Evolutionary conservation across 2,329 filamentous ascomycete genomes (phyloP).

Genomic region (Apiospora saccharicola): DNA sequence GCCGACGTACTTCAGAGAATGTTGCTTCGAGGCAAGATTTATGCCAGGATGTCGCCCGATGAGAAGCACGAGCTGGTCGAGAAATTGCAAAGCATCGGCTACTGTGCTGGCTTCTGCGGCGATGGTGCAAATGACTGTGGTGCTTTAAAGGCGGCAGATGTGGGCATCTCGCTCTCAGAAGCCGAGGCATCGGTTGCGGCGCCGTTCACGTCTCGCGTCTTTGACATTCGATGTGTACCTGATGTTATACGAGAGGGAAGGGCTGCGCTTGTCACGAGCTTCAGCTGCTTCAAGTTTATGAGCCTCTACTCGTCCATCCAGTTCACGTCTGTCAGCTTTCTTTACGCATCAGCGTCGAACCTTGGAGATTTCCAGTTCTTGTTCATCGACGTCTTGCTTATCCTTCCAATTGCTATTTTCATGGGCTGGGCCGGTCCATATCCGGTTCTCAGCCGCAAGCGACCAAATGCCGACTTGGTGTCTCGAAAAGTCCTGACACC

Average conservation of each 20-base stretch:
- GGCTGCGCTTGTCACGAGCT: constrained; percentile 95
- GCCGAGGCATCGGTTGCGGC: constrained; percentile 98
- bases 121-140: constrained; percentile 98
- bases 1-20: constrained; percentile 82
- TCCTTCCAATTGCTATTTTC: constrained; percentile 95
- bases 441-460: constrained; percentile 77
- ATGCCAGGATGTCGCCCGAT: constrained; percentile 97
- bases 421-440: constrained; percentile 97
- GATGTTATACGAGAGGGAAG: constrained; percentile 92
- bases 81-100: constrained; percentile 95
- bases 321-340: constrained; percentile 95
- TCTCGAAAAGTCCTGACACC: constrained; percentile 91
- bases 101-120: constrained; percentile 94
- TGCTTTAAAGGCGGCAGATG: constrained; percentile 94
- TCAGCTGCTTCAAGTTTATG: constrained; percentile 99
- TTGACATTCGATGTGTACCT: constrained; percentile 95
- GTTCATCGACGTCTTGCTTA: constrained; percentile 91
- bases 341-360: constrained; percentile 93
- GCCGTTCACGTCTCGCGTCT: constrained; percentile 92
- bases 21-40: constrained; percentile 90
- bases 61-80: constrained; percentile 98
- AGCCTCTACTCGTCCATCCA: constrained; percentile 99
- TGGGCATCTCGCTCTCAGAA: constrained; percentile 95
- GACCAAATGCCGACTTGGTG: constrained; percentile 90
- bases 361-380: constrained; percentile 96